Percentiles rank a stretch among this genome's conserved stretches.
phyloP scores from a whole-genome alignment of 768 basidiomycete species.

The Candolleomyces efflorescens region DNA sequence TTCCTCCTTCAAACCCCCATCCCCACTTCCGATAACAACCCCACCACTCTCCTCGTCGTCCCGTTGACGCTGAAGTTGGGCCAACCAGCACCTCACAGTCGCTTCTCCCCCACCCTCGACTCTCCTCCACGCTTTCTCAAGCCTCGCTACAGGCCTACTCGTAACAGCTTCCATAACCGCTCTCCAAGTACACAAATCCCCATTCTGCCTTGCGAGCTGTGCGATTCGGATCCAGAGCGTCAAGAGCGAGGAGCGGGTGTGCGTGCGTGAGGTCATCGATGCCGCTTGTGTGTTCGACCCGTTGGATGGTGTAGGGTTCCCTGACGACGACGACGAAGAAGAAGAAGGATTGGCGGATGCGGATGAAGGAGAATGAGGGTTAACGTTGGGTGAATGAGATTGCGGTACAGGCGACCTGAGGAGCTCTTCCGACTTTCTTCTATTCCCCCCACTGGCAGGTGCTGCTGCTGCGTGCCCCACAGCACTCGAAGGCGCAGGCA shows the following conservation, averaged over 20 bases:
- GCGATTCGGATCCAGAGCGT: slow-evolving; percentile 70
- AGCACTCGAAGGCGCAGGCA: too few species aligned
- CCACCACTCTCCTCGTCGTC: too few species aligned
- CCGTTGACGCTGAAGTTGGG: too few species aligned
- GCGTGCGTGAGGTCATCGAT: slow-evolving; percentile 43
- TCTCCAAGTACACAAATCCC: slow-evolving; percentile 78
- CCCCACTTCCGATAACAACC: too few species aligned
- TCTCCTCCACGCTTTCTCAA: slow-evolving; percentile 79
- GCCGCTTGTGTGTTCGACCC: not conserved
- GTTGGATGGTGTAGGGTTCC: too few species aligned
- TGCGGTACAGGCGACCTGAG: not conserved
- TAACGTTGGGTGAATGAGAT: too few species aligned
- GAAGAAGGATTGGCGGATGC: too few species aligned
- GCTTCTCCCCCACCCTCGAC: slow-evolving; percentile 75
- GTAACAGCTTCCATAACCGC: slow-evolving; percentile 71
- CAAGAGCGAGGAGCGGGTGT: slow-evolving; percentile 70
- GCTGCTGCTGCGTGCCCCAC: too few species aligned
- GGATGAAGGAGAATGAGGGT: too few species aligned
- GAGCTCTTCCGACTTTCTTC: slow-evolving; percentile 28
- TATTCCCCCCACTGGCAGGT: too few species aligned
- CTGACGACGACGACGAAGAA: too few species aligned
- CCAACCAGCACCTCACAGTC: slow-evolving; percentile 19
- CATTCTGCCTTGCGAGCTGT: slow-evolving; percentile 64
- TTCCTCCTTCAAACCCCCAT: slow-evolving; percentile 34
- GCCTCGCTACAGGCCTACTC: slow-evolving; percentile 66